phyloP scores from a whole-genome alignment of 306 rosid species.

The Inga oerstediana region DNA sequence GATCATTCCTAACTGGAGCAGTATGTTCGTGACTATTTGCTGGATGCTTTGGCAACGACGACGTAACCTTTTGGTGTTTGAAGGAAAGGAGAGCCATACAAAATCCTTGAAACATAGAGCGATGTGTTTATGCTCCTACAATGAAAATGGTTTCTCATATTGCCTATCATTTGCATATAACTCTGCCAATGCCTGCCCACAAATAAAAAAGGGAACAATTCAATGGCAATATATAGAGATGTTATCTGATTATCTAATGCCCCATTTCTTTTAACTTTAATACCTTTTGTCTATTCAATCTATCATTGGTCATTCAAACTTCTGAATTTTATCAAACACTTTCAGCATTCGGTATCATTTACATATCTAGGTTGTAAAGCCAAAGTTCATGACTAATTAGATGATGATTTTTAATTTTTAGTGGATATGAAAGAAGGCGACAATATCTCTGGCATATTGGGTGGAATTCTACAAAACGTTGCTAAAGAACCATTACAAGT shows the following conservation, averaged over 20 bases:
- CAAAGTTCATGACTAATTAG: slow-evolving; percentile 11
- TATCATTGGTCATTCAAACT: too few species aligned
- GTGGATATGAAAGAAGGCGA: slow-evolving; percentile 44
- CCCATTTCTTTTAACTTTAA: too few species aligned
- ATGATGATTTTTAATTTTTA: slow-evolving; percentile 31
- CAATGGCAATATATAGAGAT: not conserved
- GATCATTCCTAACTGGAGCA: too few species aligned
- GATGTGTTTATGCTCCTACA: slow-evolving; percentile 1
- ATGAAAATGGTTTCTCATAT: slow-evolving; percentile 72
- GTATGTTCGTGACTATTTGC: too few species aligned
- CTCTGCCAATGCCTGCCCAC: slow-evolving; percentile 70
- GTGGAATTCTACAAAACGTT: slow-evolving; percentile 47
- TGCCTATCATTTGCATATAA: slow-evolving; percentile 76
- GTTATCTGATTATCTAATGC: not conserved
- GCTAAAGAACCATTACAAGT: slow-evolving; percentile 57
- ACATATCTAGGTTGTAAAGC: not conserved
- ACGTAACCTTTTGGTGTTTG: too few species aligned
- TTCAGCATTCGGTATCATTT: too few species aligned
- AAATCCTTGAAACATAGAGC: too few species aligned
- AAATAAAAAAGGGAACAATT: slow-evolving; percentile 10
- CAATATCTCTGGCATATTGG: slow-evolving; percentile 43
- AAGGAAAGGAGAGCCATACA: too few species aligned
- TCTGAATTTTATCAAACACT: too few species aligned
- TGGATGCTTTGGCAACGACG: too few species aligned
- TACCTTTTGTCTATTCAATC: too few species aligned